Conservation (phyloP, 148 eudicot species). For the Fagopyrum homotropicum region DNA sequence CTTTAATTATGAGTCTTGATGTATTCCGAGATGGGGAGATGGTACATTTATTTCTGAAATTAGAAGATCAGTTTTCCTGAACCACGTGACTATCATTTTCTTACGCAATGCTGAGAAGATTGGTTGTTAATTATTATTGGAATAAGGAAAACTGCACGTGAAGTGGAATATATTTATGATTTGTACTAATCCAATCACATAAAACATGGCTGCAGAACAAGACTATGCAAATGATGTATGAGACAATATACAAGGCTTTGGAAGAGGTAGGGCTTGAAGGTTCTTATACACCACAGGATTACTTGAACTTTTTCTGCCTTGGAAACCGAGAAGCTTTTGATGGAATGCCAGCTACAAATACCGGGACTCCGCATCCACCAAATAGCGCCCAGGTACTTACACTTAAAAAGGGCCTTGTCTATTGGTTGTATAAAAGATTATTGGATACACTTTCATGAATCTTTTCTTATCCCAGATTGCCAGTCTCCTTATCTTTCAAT, state of each 20-base stretch:
- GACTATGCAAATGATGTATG: constrained; percentile 98
- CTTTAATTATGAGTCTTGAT: background rate
- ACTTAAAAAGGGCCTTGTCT: background rate
- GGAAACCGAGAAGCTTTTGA: constrained; percentile 62
- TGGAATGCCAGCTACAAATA: constrained; percentile 4
- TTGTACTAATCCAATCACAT: constrained; percentile 8
- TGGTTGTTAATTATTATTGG: background rate
- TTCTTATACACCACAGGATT: constrained; percentile 67
- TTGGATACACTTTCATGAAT: background rate
- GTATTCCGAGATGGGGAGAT: background rate
- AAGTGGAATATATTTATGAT: background rate
- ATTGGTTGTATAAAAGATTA: background rate
- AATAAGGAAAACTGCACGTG: background rate
- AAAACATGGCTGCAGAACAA: constrained; percentile 47
- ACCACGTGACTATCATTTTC: background rate
- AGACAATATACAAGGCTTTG: constrained; percentile 69
- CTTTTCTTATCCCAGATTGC: background rate
- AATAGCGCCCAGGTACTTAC: constrained; percentile 54
- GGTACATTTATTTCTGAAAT: background rate
- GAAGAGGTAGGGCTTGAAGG: constrained; percentile 56
- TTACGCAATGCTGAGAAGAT: background rate
- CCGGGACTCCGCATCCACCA: constrained; percentile 20
- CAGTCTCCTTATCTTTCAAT: background rate
- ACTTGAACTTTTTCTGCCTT: constrained; percentile 81
- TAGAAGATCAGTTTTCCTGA: background rate